Conservation (phyloP, 805 yeast species). For the Ogataea allantospora region DNA sequence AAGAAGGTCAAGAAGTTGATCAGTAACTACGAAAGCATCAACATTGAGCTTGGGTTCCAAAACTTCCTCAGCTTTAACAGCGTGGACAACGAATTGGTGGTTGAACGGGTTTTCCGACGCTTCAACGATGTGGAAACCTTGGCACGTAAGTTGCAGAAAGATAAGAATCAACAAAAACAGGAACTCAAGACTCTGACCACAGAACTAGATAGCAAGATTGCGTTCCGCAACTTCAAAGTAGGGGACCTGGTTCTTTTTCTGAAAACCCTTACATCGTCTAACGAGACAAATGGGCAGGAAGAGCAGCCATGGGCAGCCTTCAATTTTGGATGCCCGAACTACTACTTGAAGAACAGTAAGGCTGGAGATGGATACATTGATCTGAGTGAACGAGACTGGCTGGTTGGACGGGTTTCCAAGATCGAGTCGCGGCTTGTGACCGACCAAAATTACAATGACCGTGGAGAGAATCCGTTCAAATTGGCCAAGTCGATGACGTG, state of each 20-base stretch:
- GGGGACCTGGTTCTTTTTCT: slow-evolving; percentile 83
- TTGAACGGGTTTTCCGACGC: slow-evolving; percentile 56
- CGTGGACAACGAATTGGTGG: slow-evolving; percentile 28
- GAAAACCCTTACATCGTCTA: slow-evolving; percentile 51
- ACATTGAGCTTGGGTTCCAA: slow-evolving; percentile 37
- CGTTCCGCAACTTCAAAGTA: slow-evolving; percentile 62
- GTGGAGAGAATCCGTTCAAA: slow-evolving; percentile 59
- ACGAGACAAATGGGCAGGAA: slow-evolving; percentile 2
- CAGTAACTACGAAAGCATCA: slow-evolving; percentile 17
- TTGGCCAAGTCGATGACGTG: slow-evolving; percentile 62
- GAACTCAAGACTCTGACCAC: slow-evolving; percentile 41
- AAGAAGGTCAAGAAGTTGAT: slow-evolving; percentile 21
- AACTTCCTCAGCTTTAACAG: slow-evolving; percentile 26
- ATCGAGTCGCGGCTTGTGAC: slow-evolving; percentile 56
- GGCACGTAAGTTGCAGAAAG: slow-evolving; percentile 82
- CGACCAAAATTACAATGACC: slow-evolving; percentile 37
- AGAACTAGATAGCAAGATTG: slow-evolving; percentile 50
- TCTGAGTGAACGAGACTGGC: slow-evolving; percentile 65
- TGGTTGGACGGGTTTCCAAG: slow-evolving; percentile 66
- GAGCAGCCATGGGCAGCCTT: slow-evolving; percentile 89
- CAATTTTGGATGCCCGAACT: slow-evolving; percentile 85
- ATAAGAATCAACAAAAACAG: slow-evolving; percentile 50
- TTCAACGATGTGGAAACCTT: slow-evolving; percentile 87
- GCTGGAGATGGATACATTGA: slow-evolving; percentile 17
- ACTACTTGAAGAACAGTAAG: slow-evolving; percentile 52